Percentiles rank a stretch among this genome's conserved stretches.
Conservation (phyloP, 2,329 filamentous ascomycete genomes). For the Mycogone perniciosa region DNA sequence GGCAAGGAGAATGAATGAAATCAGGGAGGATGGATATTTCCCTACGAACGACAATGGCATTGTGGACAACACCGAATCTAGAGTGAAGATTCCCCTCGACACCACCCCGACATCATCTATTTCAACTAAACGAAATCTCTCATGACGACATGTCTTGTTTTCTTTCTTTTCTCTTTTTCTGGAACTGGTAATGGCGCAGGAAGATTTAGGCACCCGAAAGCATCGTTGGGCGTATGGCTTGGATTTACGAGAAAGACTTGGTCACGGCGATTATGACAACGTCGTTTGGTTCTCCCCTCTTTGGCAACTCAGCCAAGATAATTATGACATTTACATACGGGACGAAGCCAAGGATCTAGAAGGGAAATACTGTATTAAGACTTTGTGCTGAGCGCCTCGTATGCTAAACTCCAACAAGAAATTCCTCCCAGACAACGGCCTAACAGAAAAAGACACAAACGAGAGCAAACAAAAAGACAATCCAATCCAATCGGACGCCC, state of each 20-base stretch:
- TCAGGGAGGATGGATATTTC: neutral
- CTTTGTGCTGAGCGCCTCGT: slow-evolving; percentile 14
- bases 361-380: slow-evolving; percentile 12
- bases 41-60: neutral
- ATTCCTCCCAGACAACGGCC: slow-evolving; percentile 7
- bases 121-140: neutral
- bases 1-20: neutral
- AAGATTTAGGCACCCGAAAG: neutral
- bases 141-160: neutral
- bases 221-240: too few relatives aligned
- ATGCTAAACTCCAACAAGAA: slow-evolving; percentile 16
- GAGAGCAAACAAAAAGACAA: slow-evolving; percentile 8
- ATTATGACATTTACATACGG: neutral
- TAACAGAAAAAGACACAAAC: slow-evolving; percentile 2
- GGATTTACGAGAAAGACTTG: too few relatives aligned
- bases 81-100: neutral
- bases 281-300: too few relatives aligned
- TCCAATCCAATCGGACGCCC: slow-evolving; percentile 8
- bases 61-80: neutral
- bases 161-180: neutral
- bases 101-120: neutral
- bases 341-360: neutral
- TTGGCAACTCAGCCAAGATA: too few relatives aligned
- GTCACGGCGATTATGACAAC: too few relatives aligned
- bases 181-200: neutral